Evolutionary conservation across 345 rosid genomes (phyloP).

Genomic region (Eucalyptus rudis): DNA sequence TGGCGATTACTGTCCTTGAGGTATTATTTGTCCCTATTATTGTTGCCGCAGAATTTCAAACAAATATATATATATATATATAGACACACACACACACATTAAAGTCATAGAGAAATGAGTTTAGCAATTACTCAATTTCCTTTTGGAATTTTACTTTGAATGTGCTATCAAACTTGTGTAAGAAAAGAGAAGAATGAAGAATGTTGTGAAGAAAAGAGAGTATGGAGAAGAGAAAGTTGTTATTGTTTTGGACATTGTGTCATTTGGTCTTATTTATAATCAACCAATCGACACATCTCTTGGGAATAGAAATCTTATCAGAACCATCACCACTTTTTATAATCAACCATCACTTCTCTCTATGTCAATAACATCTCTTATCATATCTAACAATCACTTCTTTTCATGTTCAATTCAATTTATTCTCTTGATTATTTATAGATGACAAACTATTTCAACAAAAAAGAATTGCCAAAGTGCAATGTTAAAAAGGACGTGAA

Average conservation of each 20-base stretch:
- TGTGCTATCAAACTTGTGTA: not conserved
- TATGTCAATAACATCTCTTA: not conserved
- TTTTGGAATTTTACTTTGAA: not conserved
- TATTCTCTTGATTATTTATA: not conserved
- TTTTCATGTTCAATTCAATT: not conserved
- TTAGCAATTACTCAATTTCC: not conserved
- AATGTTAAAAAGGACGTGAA: not conserved
- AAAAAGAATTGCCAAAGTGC: not conserved
- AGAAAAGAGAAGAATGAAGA: not conserved
- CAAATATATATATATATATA: no score
- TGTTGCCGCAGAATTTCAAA: rapidly evolving
- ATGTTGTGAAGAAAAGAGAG: not conserved
- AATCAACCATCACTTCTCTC: not conserved
- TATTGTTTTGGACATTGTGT: not conserved
- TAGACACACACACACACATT: no score
- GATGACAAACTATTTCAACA: not conserved
- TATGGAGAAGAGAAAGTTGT: not conserved
- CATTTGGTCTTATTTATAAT: not conserved
- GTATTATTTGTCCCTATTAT: not conserved
- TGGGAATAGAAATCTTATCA: not conserved
- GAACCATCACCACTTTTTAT: not conserved
- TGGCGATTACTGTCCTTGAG: not conserved
- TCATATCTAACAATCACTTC: not conserved
- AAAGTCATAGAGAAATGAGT: not conserved
- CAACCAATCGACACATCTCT: not conserved